Conservation (phyloP, 1,284 basidiomycete species). For the Puccinia hordei region DNA sequence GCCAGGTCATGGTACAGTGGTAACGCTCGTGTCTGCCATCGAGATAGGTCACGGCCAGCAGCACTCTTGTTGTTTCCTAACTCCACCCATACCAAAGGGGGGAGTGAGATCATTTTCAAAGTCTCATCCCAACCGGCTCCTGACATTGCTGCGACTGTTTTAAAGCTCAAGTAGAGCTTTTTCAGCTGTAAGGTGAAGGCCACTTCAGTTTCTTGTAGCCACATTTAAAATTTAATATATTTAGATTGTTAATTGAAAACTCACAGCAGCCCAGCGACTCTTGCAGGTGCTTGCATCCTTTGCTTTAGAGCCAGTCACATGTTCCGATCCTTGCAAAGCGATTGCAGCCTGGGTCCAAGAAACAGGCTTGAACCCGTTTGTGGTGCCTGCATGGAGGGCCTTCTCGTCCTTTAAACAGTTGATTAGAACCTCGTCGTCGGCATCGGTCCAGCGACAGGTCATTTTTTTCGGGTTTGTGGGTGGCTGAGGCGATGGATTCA, state of each 20-base stretch:
- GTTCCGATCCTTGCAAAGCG: constrained; percentile 2
- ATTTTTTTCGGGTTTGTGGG: background rate
- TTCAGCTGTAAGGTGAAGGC: background rate
- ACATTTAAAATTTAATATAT: too few relatives aligned
- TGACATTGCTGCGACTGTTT: background rate
- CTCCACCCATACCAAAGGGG: background rate
- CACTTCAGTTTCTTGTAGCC: too few relatives aligned
- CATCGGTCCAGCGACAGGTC: constrained; percentile 10
- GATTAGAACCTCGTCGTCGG: background rate
- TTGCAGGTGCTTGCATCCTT: constrained; percentile 2
- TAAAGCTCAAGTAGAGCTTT: background rate
- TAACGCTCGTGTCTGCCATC: background rate
- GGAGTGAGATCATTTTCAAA: background rate
- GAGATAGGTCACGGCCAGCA: background rate
- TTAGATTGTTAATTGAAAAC: background rate
- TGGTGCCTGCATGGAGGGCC: constrained; percentile 7
- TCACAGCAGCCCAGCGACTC: constrained; percentile 4
- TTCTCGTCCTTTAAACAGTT: background rate
- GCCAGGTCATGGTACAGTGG: background rate
- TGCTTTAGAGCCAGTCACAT: background rate
- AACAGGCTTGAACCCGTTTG: constrained; percentile 2
- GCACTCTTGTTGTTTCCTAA: background rate
- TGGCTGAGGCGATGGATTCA: background rate
- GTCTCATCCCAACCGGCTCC: constrained; percentile 8
- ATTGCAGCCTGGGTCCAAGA: background rate